Evolutionary conservation across 306 rosid genomes (phyloP), one percentile per base, ranked within the genome.

Genomic region (Spatholobus suberectus): DNA sequence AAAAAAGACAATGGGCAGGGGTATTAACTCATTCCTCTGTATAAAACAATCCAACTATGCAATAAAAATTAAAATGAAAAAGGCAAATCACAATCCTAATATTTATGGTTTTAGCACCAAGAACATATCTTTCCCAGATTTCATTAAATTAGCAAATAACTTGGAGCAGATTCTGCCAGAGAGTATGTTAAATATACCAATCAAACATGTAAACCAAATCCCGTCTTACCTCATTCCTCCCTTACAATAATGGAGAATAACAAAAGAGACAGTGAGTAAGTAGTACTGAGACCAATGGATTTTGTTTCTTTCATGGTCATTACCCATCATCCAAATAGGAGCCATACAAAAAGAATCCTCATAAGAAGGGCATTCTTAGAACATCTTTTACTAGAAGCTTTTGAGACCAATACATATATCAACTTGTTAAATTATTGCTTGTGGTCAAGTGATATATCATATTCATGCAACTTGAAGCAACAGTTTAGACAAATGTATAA

Each of bases 391-490:
- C 68, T 21, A 23, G 47, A 23, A 57, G 24, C 73, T 73, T 78
- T 43, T 44, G 58, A 65, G 63, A 62, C 20, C 77, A 86, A 70
- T 26, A 68, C 24, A 13, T 18, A 40, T 10, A 67, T 69, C 59
- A 76, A 80, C 65, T 73, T 43, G 69, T 26, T 55, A 23, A 77
- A 62, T 37, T 44, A 74, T 55, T 69, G 77, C 77, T 41, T 26
- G 68, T 41, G 57, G 40, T 78, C 63, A 59, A 61, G 74, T 34
- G 57, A 79, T 63, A 59, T 18, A 78, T 69, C 57, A 70, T 82
- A 59, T 61, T 79, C 69, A 35, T 37, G 44, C 76, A 84, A 87
- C 76, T 61, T 40, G 70, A 85, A 85, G 70, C 57, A 78, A 78
- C 18, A 78, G 54, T 79, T 65, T 54, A 49, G 47, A 59, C 79